phyloP scores from a whole-genome alignment of 1,284 basidiomycete species.

The Austropuccinia psidii region DNA sequence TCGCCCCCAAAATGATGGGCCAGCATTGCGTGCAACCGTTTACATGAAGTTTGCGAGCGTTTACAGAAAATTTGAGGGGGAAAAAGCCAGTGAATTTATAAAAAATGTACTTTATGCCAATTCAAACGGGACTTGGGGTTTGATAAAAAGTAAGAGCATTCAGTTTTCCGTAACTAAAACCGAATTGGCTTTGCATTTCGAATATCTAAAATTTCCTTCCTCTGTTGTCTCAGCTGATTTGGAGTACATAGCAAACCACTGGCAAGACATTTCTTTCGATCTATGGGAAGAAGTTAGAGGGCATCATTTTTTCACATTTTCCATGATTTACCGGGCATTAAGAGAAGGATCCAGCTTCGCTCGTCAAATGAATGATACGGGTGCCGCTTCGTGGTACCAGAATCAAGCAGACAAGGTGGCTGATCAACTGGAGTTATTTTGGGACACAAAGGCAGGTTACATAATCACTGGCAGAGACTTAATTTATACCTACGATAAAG shows the following conservation, averaged over 20 bases:
- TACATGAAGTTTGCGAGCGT: constrained; percentile 63
- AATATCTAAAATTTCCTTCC: background rate
- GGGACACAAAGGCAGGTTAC: constrained; percentile 26
- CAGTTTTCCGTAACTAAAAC: too few species aligned
- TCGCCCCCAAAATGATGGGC: constrained; percentile 68
- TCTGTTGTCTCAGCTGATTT: constrained; percentile 37
- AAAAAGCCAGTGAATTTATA: constrained; percentile 30
- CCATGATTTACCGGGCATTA: constrained; percentile 41
- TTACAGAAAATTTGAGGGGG: constrained; percentile 50
- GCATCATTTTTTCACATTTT: constrained; percentile 42
- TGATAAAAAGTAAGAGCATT: constrained; percentile 14
- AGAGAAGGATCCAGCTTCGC: constrained; percentile 42
- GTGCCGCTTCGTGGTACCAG: constrained; percentile 38
- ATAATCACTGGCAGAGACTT: constrained; percentile 8
- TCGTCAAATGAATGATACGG: constrained; percentile 40
- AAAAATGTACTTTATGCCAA: constrained; percentile 41
- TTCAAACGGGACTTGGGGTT: background rate
- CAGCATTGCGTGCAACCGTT: constrained; percentile 62
- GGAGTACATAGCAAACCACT: constrained; percentile 43
- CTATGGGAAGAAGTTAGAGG: constrained; percentile 38
- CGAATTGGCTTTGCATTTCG: background rate
- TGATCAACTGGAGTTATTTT: constrained; percentile 37
- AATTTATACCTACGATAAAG: constrained; percentile 22
- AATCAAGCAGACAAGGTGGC: constrained; percentile 22
- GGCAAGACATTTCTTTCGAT: constrained; percentile 41